Percentiles rank a stretch among this genome's conserved stretches.
Conservation (phyloP, 345 rosid species). For the Euphorbia pulcherrima region DNA sequence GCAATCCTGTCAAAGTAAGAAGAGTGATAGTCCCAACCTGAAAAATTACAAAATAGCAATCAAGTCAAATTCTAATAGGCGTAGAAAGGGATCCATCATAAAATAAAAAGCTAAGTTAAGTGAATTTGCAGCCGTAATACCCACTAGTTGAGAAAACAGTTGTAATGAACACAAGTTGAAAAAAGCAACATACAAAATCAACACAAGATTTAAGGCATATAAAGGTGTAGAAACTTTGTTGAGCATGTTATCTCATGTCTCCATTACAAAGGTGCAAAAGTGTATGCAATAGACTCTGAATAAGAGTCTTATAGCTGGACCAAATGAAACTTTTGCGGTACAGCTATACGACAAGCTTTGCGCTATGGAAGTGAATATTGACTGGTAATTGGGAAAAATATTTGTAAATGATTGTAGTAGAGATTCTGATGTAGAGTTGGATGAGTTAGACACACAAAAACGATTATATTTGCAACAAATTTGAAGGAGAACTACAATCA, state of each 20-base stretch:
- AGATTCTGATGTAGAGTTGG: too few species aligned
- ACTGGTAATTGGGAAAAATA: too few species aligned
- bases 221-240: neutral
- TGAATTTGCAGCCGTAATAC: neutral
- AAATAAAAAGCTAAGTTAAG: neutral
- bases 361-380: too few species aligned
- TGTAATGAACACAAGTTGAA: neutral
- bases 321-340: neutral
- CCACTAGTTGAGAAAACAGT: neutral
- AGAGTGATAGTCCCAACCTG: conserved; percentile 75
- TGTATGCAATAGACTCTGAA: neutral
- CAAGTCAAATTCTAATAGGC: neutral
- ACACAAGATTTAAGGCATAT: neutral
- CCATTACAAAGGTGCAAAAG: neutral
- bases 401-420: too few species aligned
- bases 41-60: conserved; percentile 10
- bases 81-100: neutral
- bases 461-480: too few species aligned
- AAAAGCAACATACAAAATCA: neutral
- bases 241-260: neutral
- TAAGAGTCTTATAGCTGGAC: too few species aligned
- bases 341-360: neutral
- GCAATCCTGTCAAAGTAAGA: conserved; percentile 64
- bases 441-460: too few species aligned
- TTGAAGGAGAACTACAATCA: too few species aligned